phyloP scores from a whole-genome alignment of 2,329 filamentous ascomycete species.

The Ophiostoma sp. region DNA sequence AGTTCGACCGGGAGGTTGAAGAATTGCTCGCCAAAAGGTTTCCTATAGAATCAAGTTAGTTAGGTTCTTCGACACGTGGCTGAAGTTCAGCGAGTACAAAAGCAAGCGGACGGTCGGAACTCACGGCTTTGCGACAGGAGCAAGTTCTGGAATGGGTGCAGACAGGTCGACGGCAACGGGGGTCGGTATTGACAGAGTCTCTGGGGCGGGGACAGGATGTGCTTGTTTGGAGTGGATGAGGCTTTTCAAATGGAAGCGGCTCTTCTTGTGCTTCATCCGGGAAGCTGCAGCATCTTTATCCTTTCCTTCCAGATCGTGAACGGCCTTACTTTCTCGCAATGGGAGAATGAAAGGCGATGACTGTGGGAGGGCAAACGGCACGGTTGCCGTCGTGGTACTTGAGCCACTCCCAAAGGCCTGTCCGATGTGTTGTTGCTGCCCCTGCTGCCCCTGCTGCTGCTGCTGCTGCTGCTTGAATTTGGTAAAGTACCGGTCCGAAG shows the following conservation, averaged over 20 bases:
- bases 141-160: neutral
- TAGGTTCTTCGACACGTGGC: neutral
- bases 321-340: slow-evolving; percentile 38
- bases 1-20: slow-evolving; percentile 55
- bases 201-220: neutral
- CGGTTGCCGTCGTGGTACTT: slow-evolving; percentile 25
- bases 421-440: slow-evolving; percentile 24
- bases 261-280: slow-evolving; percentile 40
- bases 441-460: slow-evolving; percentile 37
- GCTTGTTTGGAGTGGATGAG: slow-evolving; percentile 23
- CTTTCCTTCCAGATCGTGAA: slow-evolving; percentile 30
- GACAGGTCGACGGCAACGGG: neutral
- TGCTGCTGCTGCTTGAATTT: slow-evolving; percentile 53
- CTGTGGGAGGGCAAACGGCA: slow-evolving; percentile 23
- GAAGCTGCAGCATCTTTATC: slow-evolving; percentile 21
- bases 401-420: slow-evolving; percentile 13
- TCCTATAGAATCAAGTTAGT: slow-evolving; percentile 22
- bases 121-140: neutral
- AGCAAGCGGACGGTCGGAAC: neutral
- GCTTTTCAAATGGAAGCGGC: slow-evolving; percentile 26
- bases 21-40: slow-evolving; percentile 52
- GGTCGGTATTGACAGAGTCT: neutral
- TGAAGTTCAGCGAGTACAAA: no score
- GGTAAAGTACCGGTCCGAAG: slow-evolving; percentile 58
- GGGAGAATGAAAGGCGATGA: slow-evolving; percentile 46